phyloP scores from a whole-genome alignment of 2,329 filamentous ascomycete genomes.

The Cordyceps sp. region DNA sequence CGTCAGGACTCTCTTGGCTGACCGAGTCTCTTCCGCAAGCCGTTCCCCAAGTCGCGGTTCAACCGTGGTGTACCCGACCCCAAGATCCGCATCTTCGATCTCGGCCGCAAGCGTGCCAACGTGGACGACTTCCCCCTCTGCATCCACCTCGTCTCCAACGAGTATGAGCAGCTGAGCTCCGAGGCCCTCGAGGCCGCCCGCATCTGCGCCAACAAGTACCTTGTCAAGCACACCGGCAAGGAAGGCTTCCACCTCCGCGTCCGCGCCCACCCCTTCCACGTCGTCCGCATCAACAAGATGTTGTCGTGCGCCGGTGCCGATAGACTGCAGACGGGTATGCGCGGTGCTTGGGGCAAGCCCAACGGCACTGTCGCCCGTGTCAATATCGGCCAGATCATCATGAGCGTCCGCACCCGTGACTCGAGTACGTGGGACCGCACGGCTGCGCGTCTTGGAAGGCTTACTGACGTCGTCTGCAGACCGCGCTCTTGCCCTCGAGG shows the following conservation, averaged over 20 bases:
- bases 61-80: constrained; percentile 93
- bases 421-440: constrained; percentile 39
- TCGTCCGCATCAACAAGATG: constrained; percentile 99
- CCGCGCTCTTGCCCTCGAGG: constrained; percentile 89
- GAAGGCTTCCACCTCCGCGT: constrained; percentile 60
- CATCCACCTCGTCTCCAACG: constrained; percentile 99
- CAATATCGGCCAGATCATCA: constrained; percentile 99
- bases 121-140: constrained; percentile 99
- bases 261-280: constrained; percentile 97
- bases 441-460: too few species aligned
- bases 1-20: not conserved
- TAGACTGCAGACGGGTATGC: constrained; percentile 99
- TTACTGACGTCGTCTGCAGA: too few species aligned
- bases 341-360: constrained; percentile 99
- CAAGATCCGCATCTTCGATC: constrained; percentile 94
- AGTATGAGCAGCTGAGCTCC: constrained; percentile 99
- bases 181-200: constrained; percentile 98
- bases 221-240: constrained; percentile 57
- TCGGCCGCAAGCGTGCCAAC: constrained; percentile 94
- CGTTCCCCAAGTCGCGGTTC: constrained; percentile 99
- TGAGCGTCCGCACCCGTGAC: constrained; percentile 95
- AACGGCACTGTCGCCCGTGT: constrained; percentile 98
- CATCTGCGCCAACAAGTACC: constrained; percentile 99
- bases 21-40: constrained; percentile 27
- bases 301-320: constrained; percentile 99